Base-by-base conservation (phyloP, 2,329 filamentous ascomycete genomes). In the Cladosporium oxysporum region DNA sequence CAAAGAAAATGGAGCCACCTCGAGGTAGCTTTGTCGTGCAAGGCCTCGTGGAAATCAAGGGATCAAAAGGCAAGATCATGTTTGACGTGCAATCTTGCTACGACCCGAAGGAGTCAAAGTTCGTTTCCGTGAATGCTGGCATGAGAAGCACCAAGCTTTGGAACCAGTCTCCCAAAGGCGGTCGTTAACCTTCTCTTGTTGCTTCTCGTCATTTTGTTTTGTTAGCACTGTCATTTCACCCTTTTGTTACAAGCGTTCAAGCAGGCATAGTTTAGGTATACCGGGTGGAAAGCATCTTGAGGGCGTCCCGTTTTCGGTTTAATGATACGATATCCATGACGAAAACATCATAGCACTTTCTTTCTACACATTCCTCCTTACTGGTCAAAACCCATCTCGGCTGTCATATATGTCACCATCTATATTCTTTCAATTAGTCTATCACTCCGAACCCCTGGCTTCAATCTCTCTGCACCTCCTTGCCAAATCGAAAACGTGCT, bases 401-500 rank as follows among this genome's bases (percentile, higher is more conserved):
- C 26, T 33, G 23, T 23, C 21, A 21, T 47, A 10, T 47, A 47
- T 47, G n/a, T 47, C 12, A 21, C 7, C 23, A 14, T 58, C 26
- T 65, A 44, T 37, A 35, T 10, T 50, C 18, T 28, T 28, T 28
- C 41, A 23, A 47, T 18, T 53, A 18, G 33, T 44, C 37, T 44
- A 50, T 14, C 28, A 35, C 49, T 28, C 28, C 16, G 33, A 2
- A 5, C n/a, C 50, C 35, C 67, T 66, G 23, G 65, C 66, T 79
- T 90, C 85, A 63, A 96, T 83, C 61, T 82, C 84, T 73, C 88
- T 86, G 52, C 95, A 89, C 62, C 91, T 85, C 65, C 82, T 79
- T 18, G 91, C 92, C 71, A 99, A 80, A 79, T 98, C 93, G 59
- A 86, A 89, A 62, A 99, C 85, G 82, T 99, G 94, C 68, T 84